Conservation (phyloP, 164 flowering plant genomes). For the Berberis thunbergii region DNA sequence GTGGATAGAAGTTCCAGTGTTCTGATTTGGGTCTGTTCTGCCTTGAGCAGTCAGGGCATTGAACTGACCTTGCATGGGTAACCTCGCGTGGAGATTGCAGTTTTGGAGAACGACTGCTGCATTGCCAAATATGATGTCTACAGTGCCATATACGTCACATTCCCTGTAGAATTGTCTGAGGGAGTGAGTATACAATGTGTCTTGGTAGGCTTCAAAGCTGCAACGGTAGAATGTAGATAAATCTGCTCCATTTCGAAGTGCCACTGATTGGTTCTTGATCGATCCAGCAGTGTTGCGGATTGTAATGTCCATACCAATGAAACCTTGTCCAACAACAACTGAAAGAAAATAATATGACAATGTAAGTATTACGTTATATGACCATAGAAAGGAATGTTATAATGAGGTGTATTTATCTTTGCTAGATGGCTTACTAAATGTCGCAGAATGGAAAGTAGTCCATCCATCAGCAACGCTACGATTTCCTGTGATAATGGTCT, state of each 20-base stretch:
- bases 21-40: constrained; percentile 63
- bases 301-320: background rate
- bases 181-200: no score
- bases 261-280: no score
- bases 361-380: no score
- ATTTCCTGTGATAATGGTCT: background rate
- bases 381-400: no score
- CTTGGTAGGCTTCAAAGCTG: no score
- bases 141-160: background rate
- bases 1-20: constrained; percentile 74
- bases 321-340: background rate
- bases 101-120: background rate
- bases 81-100: background rate
- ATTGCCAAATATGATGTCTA: background rate
- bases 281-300: no score
- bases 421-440: background rate
- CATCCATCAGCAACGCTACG: constrained; percentile 4
- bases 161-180: no score
- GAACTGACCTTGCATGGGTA: background rate
- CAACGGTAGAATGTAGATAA: no score
- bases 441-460: constrained; percentile 4
- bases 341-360: background rate
- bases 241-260: no score
- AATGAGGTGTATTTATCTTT: background rate
- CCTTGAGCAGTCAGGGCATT: constrained; percentile 59